phyloP scores from a whole-genome alignment of 2,329 filamentous ascomycete genomes.

The Scopulariopsis brevicaulis region DNA sequence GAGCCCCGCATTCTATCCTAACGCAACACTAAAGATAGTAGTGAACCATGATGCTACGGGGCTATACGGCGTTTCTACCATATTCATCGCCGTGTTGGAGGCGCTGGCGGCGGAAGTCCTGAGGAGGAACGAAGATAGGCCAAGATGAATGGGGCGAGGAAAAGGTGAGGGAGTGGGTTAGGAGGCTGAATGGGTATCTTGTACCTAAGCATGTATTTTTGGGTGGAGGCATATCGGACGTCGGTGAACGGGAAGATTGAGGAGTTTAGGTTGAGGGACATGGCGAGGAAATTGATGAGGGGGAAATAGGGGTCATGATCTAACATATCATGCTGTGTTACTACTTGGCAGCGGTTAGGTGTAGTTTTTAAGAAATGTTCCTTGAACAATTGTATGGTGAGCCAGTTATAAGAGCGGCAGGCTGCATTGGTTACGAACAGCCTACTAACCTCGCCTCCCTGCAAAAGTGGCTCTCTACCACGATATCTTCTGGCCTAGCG shows the following conservation, averaged over 20 bases:
- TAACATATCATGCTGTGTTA: no score
- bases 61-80: slow-evolving; percentile 85
- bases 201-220: slow-evolving; percentile 88
- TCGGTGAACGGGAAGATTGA: slow-evolving; percentile 95
- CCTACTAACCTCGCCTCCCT: not conserved
- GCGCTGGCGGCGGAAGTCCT: slow-evolving; percentile 42
- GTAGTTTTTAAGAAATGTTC: no score
- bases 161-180: slow-evolving; percentile 62
- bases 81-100: slow-evolving; percentile 84
- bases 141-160: slow-evolving; percentile 66
- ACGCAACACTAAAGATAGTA: slow-evolving; percentile 51
- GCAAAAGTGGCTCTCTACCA: not conserved
- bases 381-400: no score
- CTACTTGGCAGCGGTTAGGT: no score
- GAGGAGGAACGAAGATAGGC: slow-evolving; percentile 26
- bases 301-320: not conserved
- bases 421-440: not conserved
- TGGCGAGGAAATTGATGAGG: slow-evolving; percentile 31
- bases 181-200: slow-evolving; percentile 60
- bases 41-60: slow-evolving; percentile 45
- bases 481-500: not conserved
- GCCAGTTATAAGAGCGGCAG: not conserved
- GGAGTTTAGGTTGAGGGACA: slow-evolving; percentile 75
- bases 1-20: slow-evolving; percentile 74
- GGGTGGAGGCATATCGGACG: slow-evolving; percentile 73